A percentile compares a stretch with the other conserved stretches of the same genome.
Conservation (phyloP, 352 stramenopile species). For the Globisporangium nagaii region DNA sequence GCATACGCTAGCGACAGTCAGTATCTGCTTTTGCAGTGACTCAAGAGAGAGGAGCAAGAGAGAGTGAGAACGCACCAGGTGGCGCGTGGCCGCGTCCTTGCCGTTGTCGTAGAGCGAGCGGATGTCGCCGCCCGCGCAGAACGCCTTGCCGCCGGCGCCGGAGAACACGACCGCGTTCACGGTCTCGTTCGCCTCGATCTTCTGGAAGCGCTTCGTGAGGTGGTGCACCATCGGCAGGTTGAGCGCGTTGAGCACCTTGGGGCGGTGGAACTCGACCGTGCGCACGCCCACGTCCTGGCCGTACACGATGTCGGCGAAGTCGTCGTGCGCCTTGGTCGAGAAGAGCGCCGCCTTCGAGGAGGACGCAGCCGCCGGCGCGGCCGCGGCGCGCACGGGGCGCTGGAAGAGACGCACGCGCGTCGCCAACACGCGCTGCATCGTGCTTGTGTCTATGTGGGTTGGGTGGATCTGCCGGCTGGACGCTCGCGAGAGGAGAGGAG, state of each 20-base stretch:
- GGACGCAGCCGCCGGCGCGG: not conserved
- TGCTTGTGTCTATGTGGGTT: slow-evolving; percentile 1
- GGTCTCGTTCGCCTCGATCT: slow-evolving; percentile 72
- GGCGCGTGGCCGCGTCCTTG: slow-evolving; percentile 58
- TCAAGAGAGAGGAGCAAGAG: not conserved
- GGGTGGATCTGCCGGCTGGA: not conserved
- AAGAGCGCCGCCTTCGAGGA: slow-evolving; percentile 7
- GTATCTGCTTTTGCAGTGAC: too few relatives aligned
- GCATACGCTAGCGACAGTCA: not conserved
- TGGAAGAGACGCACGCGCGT: slow-evolving; percentile 56
- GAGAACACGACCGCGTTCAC: slow-evolving; percentile 84
- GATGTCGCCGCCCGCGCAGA: slow-evolving; percentile 96
- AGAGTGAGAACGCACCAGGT: slow-evolving; percentile 25
- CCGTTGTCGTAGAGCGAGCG: slow-evolving; percentile 84
- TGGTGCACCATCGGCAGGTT: slow-evolving; percentile 89
- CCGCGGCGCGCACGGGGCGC: slow-evolving; percentile 30
- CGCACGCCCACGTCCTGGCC: slow-evolving; percentile 73
- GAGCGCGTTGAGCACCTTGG: slow-evolving; percentile 90
- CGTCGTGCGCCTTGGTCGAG: slow-evolving; percentile 32
- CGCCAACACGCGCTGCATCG: slow-evolving; percentile 43
- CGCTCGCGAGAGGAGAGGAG: too few relatives aligned
- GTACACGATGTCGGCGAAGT: slow-evolving; percentile 71
- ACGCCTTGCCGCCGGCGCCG: slow-evolving; percentile 77
- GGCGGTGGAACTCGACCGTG: slow-evolving; percentile 89
- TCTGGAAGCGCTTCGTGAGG: slow-evolving; percentile 82